Percentiles rank a stretch among this genome's conserved stretches.
Conservation (phyloP, 2,329 filamentous ascomycete genomes). For the Epichloe hybrida region DNA sequence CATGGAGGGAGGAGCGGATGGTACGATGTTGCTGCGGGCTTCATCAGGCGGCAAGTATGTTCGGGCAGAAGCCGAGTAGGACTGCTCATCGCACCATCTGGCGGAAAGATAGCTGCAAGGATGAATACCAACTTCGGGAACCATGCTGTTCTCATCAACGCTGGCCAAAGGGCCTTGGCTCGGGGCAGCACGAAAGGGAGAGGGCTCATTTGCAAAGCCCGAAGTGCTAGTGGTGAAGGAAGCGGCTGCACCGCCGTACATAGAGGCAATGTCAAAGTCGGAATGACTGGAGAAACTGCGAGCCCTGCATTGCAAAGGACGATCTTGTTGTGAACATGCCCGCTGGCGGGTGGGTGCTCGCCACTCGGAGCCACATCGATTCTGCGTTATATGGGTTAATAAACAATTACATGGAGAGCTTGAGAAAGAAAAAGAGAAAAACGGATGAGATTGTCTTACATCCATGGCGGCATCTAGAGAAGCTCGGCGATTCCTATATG, state of each 20-base stretch:
- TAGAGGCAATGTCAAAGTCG: slow-evolving; percentile 17
- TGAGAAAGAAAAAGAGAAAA: neutral
- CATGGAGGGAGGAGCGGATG: slow-evolving; percentile 27
- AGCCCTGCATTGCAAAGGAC: slow-evolving; percentile 27
- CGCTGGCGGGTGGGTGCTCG: slow-evolving; percentile 11
- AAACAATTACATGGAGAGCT: neutral
- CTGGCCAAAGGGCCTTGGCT: slow-evolving; percentile 19
- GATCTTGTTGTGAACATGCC: slow-evolving; percentile 16
- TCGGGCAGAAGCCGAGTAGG: slow-evolving; percentile 13
- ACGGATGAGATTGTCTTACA: neutral
- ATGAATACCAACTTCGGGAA: slow-evolving; percentile 23
- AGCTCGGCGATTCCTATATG: neutral
- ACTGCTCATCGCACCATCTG: slow-evolving; percentile 12
- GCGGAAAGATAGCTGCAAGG: slow-evolving; percentile 25
- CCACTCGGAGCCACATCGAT: neutral
- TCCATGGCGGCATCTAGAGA: slow-evolving; percentile 1
- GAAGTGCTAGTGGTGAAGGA: slow-evolving; percentile 7
- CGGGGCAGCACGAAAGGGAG: slow-evolving; percentile 19
- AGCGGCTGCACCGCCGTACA: slow-evolving; percentile 14
- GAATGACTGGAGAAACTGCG: slow-evolving; percentile 30
- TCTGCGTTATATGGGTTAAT: neutral
- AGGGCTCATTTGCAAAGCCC: slow-evolving; percentile 16
- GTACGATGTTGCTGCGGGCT: slow-evolving; percentile 14
- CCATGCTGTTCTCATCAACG: slow-evolving; percentile 21
- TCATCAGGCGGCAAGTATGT: slow-evolving; percentile 13